phyloP scores from a whole-genome alignment of 2,329 filamentous ascomycete genomes.

The Phialophora verrucosa region DNA sequence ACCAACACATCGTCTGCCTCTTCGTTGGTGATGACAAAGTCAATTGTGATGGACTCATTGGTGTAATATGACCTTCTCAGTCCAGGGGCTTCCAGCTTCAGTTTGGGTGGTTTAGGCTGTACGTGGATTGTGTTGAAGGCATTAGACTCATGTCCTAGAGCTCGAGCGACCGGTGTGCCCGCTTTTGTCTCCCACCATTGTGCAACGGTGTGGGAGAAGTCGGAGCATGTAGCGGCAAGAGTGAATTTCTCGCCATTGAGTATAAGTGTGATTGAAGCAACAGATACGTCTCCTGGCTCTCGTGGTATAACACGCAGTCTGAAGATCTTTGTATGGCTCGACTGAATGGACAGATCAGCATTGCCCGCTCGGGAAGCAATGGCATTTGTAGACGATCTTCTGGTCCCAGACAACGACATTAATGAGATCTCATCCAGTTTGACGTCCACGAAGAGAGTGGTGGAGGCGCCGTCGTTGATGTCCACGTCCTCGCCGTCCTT shows the following conservation, averaged over 20 bases:
- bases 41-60: slow-evolving; percentile 74
- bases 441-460: slow-evolving; percentile 44
- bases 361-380: slow-evolving; percentile 58
- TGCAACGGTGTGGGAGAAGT: slow-evolving; percentile 44
- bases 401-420: slow-evolving; percentile 38
- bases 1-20: slow-evolving; percentile 80
- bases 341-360: slow-evolving; percentile 68
- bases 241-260: slow-evolving; percentile 70
- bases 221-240: slow-evolving; percentile 68
- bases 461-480: slow-evolving; percentile 33
- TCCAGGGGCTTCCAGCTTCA: slow-evolving; percentile 72
- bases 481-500: slow-evolving; percentile 40
- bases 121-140: slow-evolving; percentile 67
- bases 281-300: slow-evolving; percentile 78
- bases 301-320: slow-evolving; percentile 75
- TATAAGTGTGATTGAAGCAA: slow-evolving; percentile 66
- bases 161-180: slow-evolving; percentile 46
- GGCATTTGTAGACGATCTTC: slow-evolving; percentile 46
- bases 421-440: slow-evolving; percentile 45
- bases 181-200: slow-evolving; percentile 52
- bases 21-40: slow-evolving; percentile 75
- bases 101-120: slow-evolving; percentile 87
- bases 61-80: slow-evolving; percentile 78
- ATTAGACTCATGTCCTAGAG: slow-evolving; percentile 54
- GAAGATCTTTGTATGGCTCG: slow-evolving; percentile 72